These are phyloP conservation scores for Pontederia crassipes DNA, from an alignment of 176 grass and related monocot species.

Conservation along the genomic window DNA sequence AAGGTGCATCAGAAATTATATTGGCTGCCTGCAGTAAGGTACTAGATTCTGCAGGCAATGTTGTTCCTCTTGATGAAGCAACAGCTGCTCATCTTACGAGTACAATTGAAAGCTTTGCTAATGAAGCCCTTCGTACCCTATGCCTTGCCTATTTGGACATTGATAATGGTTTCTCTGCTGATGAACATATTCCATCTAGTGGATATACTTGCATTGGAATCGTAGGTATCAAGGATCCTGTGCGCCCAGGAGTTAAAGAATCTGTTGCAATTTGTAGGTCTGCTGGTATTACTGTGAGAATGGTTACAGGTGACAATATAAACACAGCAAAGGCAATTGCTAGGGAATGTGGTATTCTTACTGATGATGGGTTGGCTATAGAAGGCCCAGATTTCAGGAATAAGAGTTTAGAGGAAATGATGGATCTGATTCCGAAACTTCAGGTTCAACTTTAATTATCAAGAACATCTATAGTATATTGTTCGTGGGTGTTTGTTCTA, in stretches of 20 bases:
- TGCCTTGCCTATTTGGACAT: conserved; percentile 87
- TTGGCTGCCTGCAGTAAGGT: conserved; percentile 69
- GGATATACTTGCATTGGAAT: conserved; percentile 91
- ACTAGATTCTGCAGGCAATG: conserved; percentile 52
- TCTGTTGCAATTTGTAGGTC: conserved; percentile 83
- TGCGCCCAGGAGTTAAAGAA: conserved; percentile 86
- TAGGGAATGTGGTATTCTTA: conserved; percentile 90
- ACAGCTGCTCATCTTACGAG: conserved; percentile 37
- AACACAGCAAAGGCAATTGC: conserved; percentile 96
- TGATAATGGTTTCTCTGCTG: conserved; percentile 39
- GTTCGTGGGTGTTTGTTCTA: neutral
- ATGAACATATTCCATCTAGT: conserved; percentile 46
- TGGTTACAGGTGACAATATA: conserved; percentile 97
- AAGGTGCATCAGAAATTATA: conserved; percentile 94
- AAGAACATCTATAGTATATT: neutral
- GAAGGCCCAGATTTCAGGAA: conserved; percentile 81
- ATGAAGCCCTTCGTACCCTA: conserved; percentile 77
- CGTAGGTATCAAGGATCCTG: conserved; percentile 89
- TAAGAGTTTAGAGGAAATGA: conserved; percentile 56
- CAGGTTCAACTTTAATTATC: conserved; percentile 35
- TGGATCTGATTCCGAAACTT: conserved; percentile 64
- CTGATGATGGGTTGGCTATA: conserved; percentile 73
- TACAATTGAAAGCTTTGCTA: conserved; percentile 78
- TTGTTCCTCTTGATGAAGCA: conserved; percentile 45
- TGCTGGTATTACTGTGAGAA: conserved; percentile 87